Percentiles rank a stretch among this genome's conserved stretches.
phyloP scores from a whole-genome alignment of 768 basidiomycete species.

The Hydnum rufescens region DNA sequence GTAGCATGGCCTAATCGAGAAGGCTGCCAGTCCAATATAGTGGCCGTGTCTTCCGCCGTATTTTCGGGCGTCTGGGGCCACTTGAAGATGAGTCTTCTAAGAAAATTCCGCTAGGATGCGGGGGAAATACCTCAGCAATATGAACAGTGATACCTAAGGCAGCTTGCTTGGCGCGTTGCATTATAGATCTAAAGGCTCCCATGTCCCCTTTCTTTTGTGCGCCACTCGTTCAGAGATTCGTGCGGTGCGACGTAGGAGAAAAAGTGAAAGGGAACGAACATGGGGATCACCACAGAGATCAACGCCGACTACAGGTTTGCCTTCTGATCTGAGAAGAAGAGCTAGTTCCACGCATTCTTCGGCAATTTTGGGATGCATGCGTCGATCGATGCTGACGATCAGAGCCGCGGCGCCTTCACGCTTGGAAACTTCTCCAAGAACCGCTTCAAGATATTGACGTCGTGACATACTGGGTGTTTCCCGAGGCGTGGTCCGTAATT shows the following conservation, averaged over 20 bases:
- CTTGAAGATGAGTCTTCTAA: too few relatives aligned
- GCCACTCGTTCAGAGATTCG: neutral
- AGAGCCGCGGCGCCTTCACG: slow-evolving; percentile 36
- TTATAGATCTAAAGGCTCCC: slow-evolving; percentile 28
- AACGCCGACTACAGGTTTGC: slow-evolving; percentile 50
- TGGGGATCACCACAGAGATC: slow-evolving; percentile 64
- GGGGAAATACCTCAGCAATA: slow-evolving; percentile 49
- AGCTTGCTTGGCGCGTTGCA: slow-evolving; percentile 33
- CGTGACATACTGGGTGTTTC: slow-evolving; percentile 37
- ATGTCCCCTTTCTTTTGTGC: slow-evolving; percentile 32
- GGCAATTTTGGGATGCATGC: slow-evolving; percentile 34
- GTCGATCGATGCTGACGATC: slow-evolving; percentile 58
- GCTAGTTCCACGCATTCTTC: slow-evolving; percentile 40
- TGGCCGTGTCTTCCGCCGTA: slow-evolving; percentile 35
- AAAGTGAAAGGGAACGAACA: neutral
- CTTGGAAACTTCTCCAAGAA: slow-evolving; percentile 43
- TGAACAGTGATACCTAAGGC: slow-evolving; percentile 63
- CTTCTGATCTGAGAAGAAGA: slow-evolving; percentile 30
- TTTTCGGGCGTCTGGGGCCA: slow-evolving; percentile 9
- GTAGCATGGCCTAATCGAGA: slow-evolving; percentile 66
- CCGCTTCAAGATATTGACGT: slow-evolving; percentile 38
- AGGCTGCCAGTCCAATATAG: slow-evolving; percentile 41
- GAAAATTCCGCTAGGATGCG: neutral
- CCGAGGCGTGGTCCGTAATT: slow-evolving; percentile 67
- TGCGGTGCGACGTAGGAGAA: neutral